These are phyloP conservation scores for Aspergillus cavernicola DNA, from an alignment of 495 filamentous ascomycete genomes.

Conservation along the genomic window DNA sequence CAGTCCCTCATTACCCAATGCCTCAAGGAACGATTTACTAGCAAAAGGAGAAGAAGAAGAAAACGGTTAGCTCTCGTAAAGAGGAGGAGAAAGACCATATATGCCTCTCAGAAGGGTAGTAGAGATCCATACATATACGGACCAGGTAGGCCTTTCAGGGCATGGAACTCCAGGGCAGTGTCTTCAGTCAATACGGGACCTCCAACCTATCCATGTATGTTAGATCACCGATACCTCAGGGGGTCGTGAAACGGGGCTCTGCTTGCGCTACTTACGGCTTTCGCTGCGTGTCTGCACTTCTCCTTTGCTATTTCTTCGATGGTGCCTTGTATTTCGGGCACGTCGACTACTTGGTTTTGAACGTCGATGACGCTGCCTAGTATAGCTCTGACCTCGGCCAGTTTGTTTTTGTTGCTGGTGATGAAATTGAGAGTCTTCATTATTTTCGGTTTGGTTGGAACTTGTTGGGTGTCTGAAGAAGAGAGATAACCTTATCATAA, in stretches of 20 bases:
- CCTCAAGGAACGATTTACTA: constrained; percentile 90
- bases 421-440: constrained; percentile 76
- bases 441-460: constrained; percentile 3
- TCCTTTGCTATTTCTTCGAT: constrained; percentile 86
- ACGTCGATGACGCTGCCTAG: constrained; percentile 70
- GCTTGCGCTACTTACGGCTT: constrained; percentile 26
- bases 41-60: neutral
- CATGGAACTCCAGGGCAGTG: constrained; percentile 89
- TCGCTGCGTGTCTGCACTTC: constrained; percentile 73
- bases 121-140: constrained; percentile 77
- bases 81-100: neutral
- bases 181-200: constrained; percentile 95
- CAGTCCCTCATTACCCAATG: constrained; percentile 75
- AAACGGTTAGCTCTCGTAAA: neutral
- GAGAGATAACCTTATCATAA: too few species aligned
- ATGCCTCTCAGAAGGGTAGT: too few species aligned
- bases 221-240: constrained; percentile 1
- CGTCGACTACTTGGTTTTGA: constrained; percentile 68
- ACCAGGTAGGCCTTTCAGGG: constrained; percentile 84
- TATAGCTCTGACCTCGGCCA: constrained; percentile 82
- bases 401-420: constrained; percentile 92
- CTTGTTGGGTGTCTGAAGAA: too few species aligned
- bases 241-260: neutral
- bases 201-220: constrained; percentile 50
- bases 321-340: constrained; percentile 86